Evolutionary conservation across 768 basidiomycete genomes (phyloP).

Genomic region (Kwoniella pini): DNA sequence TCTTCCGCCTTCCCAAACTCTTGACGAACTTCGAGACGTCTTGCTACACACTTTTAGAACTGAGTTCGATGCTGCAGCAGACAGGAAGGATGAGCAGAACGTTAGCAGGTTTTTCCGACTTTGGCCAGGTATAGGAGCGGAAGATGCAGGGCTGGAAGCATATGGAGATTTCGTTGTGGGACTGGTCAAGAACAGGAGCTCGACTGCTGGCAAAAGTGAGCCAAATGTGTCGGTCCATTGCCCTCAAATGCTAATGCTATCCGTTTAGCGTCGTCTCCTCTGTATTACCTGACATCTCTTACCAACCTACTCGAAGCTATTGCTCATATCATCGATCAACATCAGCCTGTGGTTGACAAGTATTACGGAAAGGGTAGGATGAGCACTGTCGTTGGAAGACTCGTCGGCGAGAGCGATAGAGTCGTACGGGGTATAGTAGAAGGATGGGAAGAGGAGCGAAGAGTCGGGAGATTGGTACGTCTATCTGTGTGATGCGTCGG

Average conservation of each 20-base stretch:
- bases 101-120: constrained; percentile 95
- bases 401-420: constrained; percentile 83
- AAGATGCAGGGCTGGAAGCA: constrained; percentile 81
- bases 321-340: constrained; percentile 94
- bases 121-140: constrained; percentile 94
- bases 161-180: constrained; percentile 93
- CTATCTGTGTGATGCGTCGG: neutral
- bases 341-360: constrained; percentile 96
- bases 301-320: constrained; percentile 93
- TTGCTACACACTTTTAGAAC: constrained; percentile 74
- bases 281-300: constrained; percentile 85
- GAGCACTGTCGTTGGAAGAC: constrained; percentile 68
- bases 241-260: neutral
- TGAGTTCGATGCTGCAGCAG: constrained; percentile 81
- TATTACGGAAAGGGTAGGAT: constrained; percentile 92
- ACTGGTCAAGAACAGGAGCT: constrained; percentile 75
- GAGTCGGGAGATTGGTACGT: constrained; percentile 63
- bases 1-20: constrained; percentile 78
- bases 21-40: constrained; percentile 70
- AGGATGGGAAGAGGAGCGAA: constrained; percentile 89
- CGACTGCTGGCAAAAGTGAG: constrained; percentile 79
- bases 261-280: constrained; percentile 75
- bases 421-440: constrained; percentile 73
- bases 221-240: constrained; percentile 18
- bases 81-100: constrained; percentile 74